These are phyloP conservation scores for Beta vulgaris DNA, from an alignment of 148 eudicot species.

Conservation along the genomic window DNA sequence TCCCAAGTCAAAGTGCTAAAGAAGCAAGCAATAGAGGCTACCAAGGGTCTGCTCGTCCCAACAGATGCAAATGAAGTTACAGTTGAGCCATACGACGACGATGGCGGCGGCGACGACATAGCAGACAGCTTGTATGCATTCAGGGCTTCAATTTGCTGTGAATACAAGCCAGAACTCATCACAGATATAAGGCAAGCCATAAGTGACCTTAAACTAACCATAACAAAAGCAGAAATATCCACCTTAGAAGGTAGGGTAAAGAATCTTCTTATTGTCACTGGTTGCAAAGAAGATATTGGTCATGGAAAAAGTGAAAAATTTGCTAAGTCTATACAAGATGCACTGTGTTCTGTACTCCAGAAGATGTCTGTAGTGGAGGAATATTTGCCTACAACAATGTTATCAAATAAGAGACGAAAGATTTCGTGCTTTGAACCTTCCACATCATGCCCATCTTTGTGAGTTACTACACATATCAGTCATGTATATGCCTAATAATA, in stretches of 20 bases:
- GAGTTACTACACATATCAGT: background rate
- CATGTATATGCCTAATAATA: background rate
- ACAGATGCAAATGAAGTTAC: slow-evolving; percentile 56
- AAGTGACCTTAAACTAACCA: slow-evolving; percentile 37
- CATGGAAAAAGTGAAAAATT: slow-evolving; percentile 20
- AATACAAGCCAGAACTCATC: slow-evolving; percentile 54
- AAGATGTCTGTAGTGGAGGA: slow-evolving; percentile 46
- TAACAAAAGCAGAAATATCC: slow-evolving; percentile 56
- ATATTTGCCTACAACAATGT: slow-evolving; percentile 34
- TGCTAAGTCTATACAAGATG: slow-evolving; percentile 37
- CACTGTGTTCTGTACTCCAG: slow-evolving; percentile 47
- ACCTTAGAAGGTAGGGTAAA: slow-evolving; percentile 60
- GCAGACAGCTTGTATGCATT: slow-evolving; percentile 18
- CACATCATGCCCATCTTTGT: slow-evolving; percentile 10
- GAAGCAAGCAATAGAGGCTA: slow-evolving; percentile 50
- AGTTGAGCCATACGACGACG: slow-evolving; percentile 33
- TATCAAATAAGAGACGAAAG: slow-evolving; percentile 44
- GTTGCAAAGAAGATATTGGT: slow-evolving; percentile 7
- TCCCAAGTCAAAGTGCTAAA: slow-evolving; percentile 57
- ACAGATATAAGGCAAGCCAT: slow-evolving; percentile 47
- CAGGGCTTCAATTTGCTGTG: slow-evolving; percentile 53
- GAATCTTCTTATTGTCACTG: slow-evolving; percentile 44
- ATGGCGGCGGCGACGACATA: background rate
- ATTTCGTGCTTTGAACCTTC: slow-evolving; percentile 10
- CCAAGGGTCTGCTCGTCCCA: slow-evolving; percentile 60